Percentiles rank a stretch among this genome's conserved stretches.
Conservation (phyloP, 495 filamentous ascomycete genomes). For the Neohortaea acidophila region DNA sequence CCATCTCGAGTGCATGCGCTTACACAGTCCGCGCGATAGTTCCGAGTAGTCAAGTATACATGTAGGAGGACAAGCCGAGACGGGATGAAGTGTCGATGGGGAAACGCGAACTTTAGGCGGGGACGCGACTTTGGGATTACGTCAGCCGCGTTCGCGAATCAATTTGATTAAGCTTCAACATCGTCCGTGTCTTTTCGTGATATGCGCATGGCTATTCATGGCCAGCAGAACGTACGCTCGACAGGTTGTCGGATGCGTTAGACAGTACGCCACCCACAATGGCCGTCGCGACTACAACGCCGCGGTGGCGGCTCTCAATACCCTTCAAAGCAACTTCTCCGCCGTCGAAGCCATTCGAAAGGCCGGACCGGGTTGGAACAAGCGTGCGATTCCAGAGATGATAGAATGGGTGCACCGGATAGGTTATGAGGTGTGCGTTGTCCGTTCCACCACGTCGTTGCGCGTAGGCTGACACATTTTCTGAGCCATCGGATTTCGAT, state of each 20-base stretch:
- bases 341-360: slow-evolving; percentile 60
- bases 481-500: slow-evolving; percentile 58
- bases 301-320: slow-evolving; percentile 76
- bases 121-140: too few relatives aligned
- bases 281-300: slow-evolving; percentile 35
- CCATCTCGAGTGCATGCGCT: slow-evolving; percentile 17
- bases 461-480: neutral
- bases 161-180: too few relatives aligned
- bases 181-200: too few relatives aligned
- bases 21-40: too few relatives aligned
- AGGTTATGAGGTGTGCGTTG: slow-evolving; percentile 54
- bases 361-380: slow-evolving; percentile 51
- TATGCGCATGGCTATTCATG: slow-evolving; percentile 1
- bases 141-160: too few relatives aligned
- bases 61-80: too few relatives aligned
- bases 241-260: neutral
- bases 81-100: too few relatives aligned
- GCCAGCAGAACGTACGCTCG: neutral
- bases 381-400: slow-evolving; percentile 57
- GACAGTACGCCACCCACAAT: slow-evolving; percentile 5
- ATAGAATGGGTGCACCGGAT: slow-evolving; percentile 57
- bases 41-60: too few relatives aligned
- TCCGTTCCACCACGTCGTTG: neutral
- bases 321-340: slow-evolving; percentile 72
- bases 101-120: too few relatives aligned